A percentile compares a stretch with the other conserved stretches of the same genome.
Conservation (phyloP, 345 rosid species). For the Populus davidiana region DNA sequence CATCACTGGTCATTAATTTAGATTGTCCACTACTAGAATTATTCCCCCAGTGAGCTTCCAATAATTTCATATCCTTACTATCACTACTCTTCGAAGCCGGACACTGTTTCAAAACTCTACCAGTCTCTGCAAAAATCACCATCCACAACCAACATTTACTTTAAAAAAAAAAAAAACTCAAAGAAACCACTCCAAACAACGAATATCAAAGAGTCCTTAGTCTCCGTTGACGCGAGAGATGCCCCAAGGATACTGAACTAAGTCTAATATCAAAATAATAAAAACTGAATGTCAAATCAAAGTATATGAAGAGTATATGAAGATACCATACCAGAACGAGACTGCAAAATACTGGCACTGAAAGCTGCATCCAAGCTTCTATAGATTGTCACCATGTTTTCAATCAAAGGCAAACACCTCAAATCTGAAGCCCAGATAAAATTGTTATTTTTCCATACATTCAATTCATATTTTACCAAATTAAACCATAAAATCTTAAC, state of each 20-base stretch:
- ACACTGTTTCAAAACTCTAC: conserved; percentile 5
- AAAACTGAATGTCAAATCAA: background rate
- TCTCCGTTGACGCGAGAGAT: no score
- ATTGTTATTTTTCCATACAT: no score
- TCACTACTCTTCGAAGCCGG: background rate
- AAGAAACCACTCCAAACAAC: background rate
- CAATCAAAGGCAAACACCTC: conserved; percentile 51
- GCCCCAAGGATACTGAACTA: no score
- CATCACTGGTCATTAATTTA: background rate
- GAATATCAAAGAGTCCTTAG: background rate
- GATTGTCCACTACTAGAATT: conserved; percentile 15
- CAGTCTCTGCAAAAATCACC: conserved; percentile 14
- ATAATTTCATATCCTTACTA: background rate
- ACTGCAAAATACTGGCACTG: conserved; percentile 31
- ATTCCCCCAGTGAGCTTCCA: conserved; percentile 10
- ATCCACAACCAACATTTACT: background rate
- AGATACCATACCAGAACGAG: conserved; percentile 27
- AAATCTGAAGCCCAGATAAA: conserved; percentile 39
- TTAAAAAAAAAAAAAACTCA: background rate
- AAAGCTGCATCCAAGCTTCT: conserved; percentile 58
- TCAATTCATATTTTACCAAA: no score
- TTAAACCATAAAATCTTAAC: no score
- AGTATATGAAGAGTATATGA: background rate
- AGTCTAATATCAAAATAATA: background rate
- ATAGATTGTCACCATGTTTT: conserved; percentile 57